Conservation (phyloP, 1,284 basidiomycete genomes). For the Chiua sp. region DNA sequence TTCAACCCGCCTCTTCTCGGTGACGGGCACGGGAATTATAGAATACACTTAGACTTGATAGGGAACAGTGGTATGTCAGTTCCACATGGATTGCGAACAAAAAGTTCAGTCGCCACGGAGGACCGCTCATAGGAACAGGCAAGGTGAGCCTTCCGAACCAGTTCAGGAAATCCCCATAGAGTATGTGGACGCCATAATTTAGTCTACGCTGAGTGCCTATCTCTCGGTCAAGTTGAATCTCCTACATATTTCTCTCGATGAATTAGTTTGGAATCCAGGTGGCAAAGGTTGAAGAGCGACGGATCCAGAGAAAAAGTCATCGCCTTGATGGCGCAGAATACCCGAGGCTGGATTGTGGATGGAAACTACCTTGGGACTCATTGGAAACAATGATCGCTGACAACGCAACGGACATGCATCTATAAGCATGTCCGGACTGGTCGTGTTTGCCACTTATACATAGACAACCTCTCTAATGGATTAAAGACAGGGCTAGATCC, state of each 20-base stretch:
- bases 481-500: conserved; percentile 62
- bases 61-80: conserved; percentile 57
- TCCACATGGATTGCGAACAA: background rate
- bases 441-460: conserved; percentile 1
- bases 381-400: conserved; percentile 41
- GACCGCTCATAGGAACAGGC: conserved; percentile 41
- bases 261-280: conserved; percentile 55
- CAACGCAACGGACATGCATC: conserved; percentile 59
- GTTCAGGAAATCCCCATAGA: background rate
- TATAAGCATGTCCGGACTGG: conserved; percentile 46
- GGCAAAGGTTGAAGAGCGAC: conserved; percentile 42
- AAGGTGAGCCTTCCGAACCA: conserved; percentile 42
- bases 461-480: background rate
- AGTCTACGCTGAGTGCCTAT: conserved; percentile 56
- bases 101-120: conserved; percentile 4
- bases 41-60: conserved; percentile 52
- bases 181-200: background rate
- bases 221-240: conserved; percentile 52
- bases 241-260: conserved; percentile 52
- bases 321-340: conserved; percentile 32
- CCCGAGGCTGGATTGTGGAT: conserved; percentile 56
- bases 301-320: conserved; percentile 45
- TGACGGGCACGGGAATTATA: conserved; percentile 52
- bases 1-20: conserved; percentile 48
- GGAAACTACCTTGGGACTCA: conserved; percentile 44